A percentile compares a stretch with the other conserved stretches of the same genome.
phyloP scores from a whole-genome alignment of 352 stramenopile species.

The Blastocystis sp. region DNA sequence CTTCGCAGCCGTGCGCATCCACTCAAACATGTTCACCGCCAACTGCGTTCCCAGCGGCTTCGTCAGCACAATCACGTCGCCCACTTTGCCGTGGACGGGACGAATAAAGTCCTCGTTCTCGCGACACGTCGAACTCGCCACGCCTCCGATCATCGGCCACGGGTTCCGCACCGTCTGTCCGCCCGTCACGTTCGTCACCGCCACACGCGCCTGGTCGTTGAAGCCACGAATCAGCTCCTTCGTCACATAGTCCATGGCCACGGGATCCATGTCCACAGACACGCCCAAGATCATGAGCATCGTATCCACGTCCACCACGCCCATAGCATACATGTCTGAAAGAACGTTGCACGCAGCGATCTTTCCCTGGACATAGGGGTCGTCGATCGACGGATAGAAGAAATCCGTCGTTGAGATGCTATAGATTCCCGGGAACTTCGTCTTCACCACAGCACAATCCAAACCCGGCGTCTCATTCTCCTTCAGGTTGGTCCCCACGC shows the following conservation, averaged over 20 bases:
- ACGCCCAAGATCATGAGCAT: slow-evolving; percentile 85
- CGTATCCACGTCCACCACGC: slow-evolving; percentile 81
- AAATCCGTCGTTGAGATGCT: slow-evolving; percentile 84
- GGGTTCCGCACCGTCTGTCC: slow-evolving; percentile 87
- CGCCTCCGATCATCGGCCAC: slow-evolving; percentile 83
- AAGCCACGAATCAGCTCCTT: slow-evolving; percentile 83
- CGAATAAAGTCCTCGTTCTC: slow-evolving; percentile 71
- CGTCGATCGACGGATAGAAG: slow-evolving; percentile 84
- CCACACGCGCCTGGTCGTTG: slow-evolving; percentile 65
- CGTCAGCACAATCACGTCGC: slow-evolving; percentile 81
- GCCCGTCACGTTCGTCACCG: slow-evolving; percentile 78
- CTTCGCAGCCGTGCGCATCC: slow-evolving; percentile 62
- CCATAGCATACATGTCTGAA: slow-evolving; percentile 83
- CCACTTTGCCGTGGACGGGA: slow-evolving; percentile 73
- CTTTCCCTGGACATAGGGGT: slow-evolving; percentile 76
- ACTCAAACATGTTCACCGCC: slow-evolving; percentile 58
- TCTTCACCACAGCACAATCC: slow-evolving; percentile 63
- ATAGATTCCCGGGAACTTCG: slow-evolving; percentile 62
- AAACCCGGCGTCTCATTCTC: slow-evolving; percentile 76
- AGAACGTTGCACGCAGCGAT: slow-evolving; percentile 86
- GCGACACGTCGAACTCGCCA: slow-evolving; percentile 69
- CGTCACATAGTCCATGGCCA: slow-evolving; percentile 79
- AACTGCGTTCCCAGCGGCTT: slow-evolving; percentile 85
- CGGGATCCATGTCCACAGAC: slow-evolving; percentile 77
- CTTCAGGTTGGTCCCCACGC: slow-evolving; percentile 77